Conservation (phyloP, 176 grass and related monocot genomes). For the Luzula sylvatica region DNA sequence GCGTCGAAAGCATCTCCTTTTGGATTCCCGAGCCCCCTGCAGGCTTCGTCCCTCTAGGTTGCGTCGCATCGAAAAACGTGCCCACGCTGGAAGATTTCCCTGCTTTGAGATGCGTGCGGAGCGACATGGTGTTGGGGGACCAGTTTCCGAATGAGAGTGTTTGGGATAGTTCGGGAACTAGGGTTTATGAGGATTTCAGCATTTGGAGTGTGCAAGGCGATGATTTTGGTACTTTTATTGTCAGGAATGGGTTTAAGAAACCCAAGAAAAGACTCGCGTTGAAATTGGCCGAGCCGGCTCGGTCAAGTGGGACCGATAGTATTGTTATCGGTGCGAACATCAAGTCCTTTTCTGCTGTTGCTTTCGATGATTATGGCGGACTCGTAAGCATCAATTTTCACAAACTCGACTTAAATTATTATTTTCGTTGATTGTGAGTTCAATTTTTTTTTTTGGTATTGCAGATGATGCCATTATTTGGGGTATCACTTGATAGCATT, state of each 20-base stretch:
- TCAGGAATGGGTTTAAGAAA: constrained; percentile 74
- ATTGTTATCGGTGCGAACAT: constrained; percentile 82
- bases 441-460: constrained; percentile 21
- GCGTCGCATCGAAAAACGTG: constrained; percentile 61
- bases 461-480: constrained; percentile 94
- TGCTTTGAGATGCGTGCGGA: constrained; percentile 74
- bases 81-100: constrained; percentile 48
- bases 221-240: constrained; percentile 61
- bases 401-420: neutral
- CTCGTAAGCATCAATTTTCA: constrained; percentile 40
- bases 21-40: constrained; percentile 80
- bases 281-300: constrained; percentile 49
- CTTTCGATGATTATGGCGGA: constrained; percentile 95
- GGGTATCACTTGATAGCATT: constrained; percentile 57
- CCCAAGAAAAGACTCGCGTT: constrained; percentile 76
- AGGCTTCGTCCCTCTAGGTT: constrained; percentile 84
- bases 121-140: constrained; percentile 79
- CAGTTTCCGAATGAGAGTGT: constrained; percentile 75
- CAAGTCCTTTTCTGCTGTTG: constrained; percentile 73
- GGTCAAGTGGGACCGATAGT: constrained; percentile 49
- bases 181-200: constrained; percentile 64
- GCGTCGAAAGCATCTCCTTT: constrained; percentile 62
- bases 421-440: constrained; percentile 5
- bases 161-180: constrained; percentile 70
- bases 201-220: constrained; percentile 74